These are phyloP conservation scores for Pascua guehoae DNA, from an alignment of 1,284 basidiomycete species.

Conservation along the genomic window DNA sequence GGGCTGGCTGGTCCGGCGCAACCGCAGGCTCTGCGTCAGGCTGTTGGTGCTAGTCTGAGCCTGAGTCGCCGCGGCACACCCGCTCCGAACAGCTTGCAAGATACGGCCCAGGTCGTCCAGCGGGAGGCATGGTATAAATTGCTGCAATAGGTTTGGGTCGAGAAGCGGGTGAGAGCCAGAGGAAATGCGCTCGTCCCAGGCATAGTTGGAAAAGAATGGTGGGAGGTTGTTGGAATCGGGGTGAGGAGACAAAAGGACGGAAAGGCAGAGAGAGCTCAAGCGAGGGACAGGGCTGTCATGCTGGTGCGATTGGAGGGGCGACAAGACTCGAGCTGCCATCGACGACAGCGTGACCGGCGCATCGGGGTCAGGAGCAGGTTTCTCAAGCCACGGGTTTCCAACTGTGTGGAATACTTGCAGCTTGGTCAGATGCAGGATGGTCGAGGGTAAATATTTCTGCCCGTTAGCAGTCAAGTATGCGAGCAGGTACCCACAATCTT, in stretches of 20 bases:
- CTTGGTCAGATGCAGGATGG: constrained; percentile 35
- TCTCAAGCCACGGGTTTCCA: constrained; percentile 27
- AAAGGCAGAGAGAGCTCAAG: constrained; percentile 35
- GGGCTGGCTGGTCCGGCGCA: background rate
- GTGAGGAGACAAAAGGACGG: constrained; percentile 38
- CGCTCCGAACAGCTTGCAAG: constrained; percentile 29
- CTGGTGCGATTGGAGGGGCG: constrained; percentile 1
- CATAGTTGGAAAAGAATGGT: constrained; percentile 35
- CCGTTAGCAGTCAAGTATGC: background rate
- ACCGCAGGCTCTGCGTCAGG: too few species aligned
- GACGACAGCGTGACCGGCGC: too few species aligned
- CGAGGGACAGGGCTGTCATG: constrained; percentile 19
- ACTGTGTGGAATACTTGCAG: constrained; percentile 25
- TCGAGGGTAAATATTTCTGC: constrained; percentile 42
- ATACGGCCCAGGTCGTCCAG: constrained; percentile 21
- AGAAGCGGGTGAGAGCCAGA: constrained; percentile 34
- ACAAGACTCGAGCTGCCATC: background rate
- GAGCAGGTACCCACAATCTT: constrained; percentile 34
- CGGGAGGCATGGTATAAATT: constrained; percentile 20
- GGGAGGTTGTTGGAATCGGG: constrained; percentile 26
- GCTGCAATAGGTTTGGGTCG: constrained; percentile 24
- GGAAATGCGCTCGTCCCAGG: constrained; percentile 26
- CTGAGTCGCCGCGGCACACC: constrained; percentile 1
- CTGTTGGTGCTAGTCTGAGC: background rate
- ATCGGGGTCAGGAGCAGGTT: background rate